A percentile compares a stretch with the other conserved stretches of the same genome.
These are phyloP conservation scores for Spathaspora sp. DNA, from an alignment of 805 yeast species.

Conservation along the genomic window DNA sequence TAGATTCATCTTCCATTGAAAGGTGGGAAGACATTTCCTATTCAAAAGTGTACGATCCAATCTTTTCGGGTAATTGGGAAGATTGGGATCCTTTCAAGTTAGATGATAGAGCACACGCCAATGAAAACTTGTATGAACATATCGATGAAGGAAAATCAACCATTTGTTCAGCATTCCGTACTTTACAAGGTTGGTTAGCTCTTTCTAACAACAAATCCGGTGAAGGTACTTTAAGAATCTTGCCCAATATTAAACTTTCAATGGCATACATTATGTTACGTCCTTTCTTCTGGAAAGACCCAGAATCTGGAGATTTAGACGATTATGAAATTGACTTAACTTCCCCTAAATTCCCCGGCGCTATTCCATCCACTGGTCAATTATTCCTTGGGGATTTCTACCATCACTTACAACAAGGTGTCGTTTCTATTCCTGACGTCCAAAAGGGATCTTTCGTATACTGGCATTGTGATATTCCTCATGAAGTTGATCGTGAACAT, in stretches of 20 bases:
- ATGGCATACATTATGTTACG: conserved; percentile 36
- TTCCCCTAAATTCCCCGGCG: conserved; percentile 34
- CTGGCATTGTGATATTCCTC: conserved; percentile 43
- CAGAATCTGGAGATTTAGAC: conserved; percentile 13
- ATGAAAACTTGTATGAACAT: conserved; percentile 27
- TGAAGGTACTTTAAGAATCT: conserved; percentile 38
- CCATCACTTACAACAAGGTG: conserved; percentile 31
- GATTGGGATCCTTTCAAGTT: conserved; percentile 38
- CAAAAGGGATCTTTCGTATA: conserved; percentile 40
- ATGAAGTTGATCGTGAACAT: conserved; percentile 38
- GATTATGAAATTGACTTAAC: conserved; percentile 26
- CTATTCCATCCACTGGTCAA: conserved; percentile 35
- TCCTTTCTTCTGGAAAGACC: conserved; percentile 32
- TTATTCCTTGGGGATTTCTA: conserved; percentile 21
- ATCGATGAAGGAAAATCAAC: conserved; percentile 9
- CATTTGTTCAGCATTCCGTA: conserved; percentile 33
- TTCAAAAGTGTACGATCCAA: conserved; percentile 29
- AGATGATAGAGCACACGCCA: conserved; percentile 29
- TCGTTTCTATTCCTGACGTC: conserved; percentile 35
- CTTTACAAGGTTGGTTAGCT: conserved; percentile 45
- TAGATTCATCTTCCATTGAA: conserved; percentile 39
- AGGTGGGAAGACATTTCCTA: conserved; percentile 44
- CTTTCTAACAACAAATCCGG: conserved; percentile 30
- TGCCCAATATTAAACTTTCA: conserved; percentile 30
- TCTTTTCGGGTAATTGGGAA: conserved; percentile 41